These are phyloP conservation scores for Carpinus viminea DNA, from an alignment of 306 rosid species.

Conservation along the genomic window DNA sequence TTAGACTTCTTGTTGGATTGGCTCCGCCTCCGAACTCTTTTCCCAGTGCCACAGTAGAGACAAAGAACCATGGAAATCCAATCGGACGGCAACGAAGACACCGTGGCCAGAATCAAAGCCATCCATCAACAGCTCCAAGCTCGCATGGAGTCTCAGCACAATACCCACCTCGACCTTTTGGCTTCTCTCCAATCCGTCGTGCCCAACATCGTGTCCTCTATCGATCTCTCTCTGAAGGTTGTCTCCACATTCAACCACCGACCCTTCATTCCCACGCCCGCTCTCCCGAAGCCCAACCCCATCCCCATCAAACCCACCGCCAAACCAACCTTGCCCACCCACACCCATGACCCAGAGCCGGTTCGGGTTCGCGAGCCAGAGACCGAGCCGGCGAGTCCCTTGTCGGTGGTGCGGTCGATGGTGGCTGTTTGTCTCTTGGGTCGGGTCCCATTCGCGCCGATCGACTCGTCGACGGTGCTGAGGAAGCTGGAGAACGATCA, in stretches of 20 bases:
- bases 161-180: conserved; percentile 75
- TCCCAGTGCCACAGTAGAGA: background rate
- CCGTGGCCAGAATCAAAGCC: conserved; percentile 44
- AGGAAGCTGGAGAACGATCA: conserved; percentile 82
- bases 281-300: conserved; percentile 54
- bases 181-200: conserved; percentile 58
- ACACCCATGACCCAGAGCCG: conserved; percentile 30
- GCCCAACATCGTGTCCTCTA: conserved; percentile 70
- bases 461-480: conserved; percentile 86
- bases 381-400: conserved; percentile 47
- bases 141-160: conserved; percentile 65
- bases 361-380: conserved; percentile 11
- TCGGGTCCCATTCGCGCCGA: conserved; percentile 75
- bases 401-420: conserved; percentile 75
- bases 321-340: conserved; percentile 28
- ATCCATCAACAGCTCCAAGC: conserved; percentile 67
- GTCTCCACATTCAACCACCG: conserved; percentile 76
- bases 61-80: conserved; percentile 55
- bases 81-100: conserved; percentile 47
- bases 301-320: conserved; percentile 35
- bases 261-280: conserved; percentile 75
- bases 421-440: conserved; percentile 76
- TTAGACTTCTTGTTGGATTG: background rate
- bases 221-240: conserved; percentile 82
- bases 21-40: background rate